Evolutionary conservation across 2,329 filamentous ascomycete genomes (phyloP).

Genomic region (Arthrobotrys iridis): DNA sequence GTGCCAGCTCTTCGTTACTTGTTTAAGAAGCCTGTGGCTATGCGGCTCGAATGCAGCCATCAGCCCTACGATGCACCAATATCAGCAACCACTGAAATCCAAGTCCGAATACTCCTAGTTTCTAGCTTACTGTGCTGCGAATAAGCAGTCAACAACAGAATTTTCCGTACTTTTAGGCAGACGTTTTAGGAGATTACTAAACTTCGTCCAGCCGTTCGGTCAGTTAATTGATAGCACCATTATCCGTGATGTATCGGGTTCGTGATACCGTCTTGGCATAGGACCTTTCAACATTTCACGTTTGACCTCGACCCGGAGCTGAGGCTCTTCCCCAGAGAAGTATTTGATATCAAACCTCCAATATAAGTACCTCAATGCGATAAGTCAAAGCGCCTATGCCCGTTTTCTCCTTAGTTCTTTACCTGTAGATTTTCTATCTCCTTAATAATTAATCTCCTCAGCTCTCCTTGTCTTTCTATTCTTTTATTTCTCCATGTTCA

Average conservation of each 20-base stretch:
- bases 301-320: not conserved
- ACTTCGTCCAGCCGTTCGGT: not conserved
- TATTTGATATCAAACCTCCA: too few relatives aligned
- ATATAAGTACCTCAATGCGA: not conserved
- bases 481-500: not conserved
- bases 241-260: not conserved
- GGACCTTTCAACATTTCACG: not conserved
- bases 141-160: not conserved
- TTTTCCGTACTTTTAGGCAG: not conserved
- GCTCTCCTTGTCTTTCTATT: not conserved
- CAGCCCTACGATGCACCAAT: not conserved
- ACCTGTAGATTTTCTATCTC: not conserved
- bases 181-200: not conserved
- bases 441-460: not conserved
- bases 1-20: too few relatives aligned
- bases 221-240: not conserved
- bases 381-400: not conserved
- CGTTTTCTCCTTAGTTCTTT: not conserved
- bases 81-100: not conserved
- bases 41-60: not conserved
- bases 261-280: not conserved
- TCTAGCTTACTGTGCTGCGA: not conserved
- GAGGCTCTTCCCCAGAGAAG: not conserved
- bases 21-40: too few relatives aligned
- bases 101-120: not conserved